Evolutionary conservation across 2,329 filamentous ascomycete species (phyloP).

Genomic region (Golovinomyces cichoracearum): DNA sequence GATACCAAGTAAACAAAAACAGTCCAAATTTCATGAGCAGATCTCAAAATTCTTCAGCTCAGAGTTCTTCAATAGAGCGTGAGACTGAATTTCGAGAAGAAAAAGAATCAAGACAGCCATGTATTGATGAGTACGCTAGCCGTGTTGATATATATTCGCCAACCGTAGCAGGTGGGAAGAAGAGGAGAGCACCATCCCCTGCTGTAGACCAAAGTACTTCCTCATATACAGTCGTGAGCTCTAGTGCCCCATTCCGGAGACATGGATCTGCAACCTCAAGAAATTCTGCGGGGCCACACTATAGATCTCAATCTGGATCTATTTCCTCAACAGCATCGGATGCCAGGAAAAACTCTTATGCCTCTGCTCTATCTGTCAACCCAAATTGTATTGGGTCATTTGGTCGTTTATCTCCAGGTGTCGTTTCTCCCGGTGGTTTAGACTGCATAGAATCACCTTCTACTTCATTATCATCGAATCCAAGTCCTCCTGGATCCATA

Average conservation of each 20-base stretch:
- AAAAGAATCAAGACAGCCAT: slow-evolving; percentile 23
- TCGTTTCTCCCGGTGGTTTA: slow-evolving; percentile 22
- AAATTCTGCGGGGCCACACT: slow-evolving; percentile 27
- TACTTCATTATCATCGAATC: slow-evolving; percentile 20
- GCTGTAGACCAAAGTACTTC: slow-evolving; percentile 24
- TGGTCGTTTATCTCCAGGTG: slow-evolving; percentile 33
- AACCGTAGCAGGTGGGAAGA: slow-evolving; percentile 24
- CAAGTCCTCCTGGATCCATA: slow-evolving; percentile 17
- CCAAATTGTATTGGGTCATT: slow-evolving; percentile 37
- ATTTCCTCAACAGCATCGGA: slow-evolving; percentile 39
- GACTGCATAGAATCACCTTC: slow-evolving; percentile 24
- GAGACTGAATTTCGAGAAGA: slow-evolving; percentile 25
- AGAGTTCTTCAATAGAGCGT: slow-evolving; percentile 19
- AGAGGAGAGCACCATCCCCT: slow-evolving; percentile 35
- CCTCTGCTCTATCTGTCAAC: slow-evolving; percentile 31
- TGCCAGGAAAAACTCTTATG: slow-evolving; percentile 33
- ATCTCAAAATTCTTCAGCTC: slow-evolving; percentile 36
- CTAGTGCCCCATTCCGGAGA: slow-evolving; percentile 14
- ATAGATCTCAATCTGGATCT: slow-evolving; percentile 31
- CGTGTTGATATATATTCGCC: slow-evolving; percentile 12
- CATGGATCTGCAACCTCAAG: slow-evolving; percentile 24
- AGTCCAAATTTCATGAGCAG: slow-evolving; percentile 14
- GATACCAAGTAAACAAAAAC: neutral
- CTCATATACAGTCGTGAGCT: slow-evolving; percentile 14
- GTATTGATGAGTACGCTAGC: slow-evolving; percentile 25